Conservation (phyloP, 2,329 filamentous ascomycete genomes). For the Metarhizium anisopliae region DNA sequence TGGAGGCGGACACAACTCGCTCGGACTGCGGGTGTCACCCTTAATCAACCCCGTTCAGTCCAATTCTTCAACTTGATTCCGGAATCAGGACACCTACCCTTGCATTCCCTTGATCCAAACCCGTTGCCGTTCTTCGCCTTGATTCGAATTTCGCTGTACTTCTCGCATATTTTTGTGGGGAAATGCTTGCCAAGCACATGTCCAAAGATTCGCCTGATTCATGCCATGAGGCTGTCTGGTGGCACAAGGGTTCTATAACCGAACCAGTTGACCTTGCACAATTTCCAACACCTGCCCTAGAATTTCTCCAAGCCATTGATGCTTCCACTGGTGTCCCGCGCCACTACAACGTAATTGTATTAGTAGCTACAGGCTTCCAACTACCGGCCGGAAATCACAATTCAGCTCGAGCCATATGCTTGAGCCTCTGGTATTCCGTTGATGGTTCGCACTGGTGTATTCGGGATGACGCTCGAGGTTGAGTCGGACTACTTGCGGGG, state of each 20-base stretch:
- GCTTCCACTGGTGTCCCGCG: neutral
- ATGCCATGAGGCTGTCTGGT: neutral
- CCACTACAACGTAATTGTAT: neutral
- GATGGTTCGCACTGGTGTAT: neutral
- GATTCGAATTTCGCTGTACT: too few species aligned
- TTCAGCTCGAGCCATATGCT: neutral
- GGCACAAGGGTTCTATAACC: neutral
- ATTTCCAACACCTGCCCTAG: neutral
- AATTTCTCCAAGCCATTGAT: too few species aligned
- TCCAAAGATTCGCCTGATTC: too few species aligned
- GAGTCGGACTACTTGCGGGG: neutral
- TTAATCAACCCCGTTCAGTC: too few species aligned
- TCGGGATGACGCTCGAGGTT: neutral
- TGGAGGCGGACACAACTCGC: too few species aligned
- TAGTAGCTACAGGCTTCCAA: neutral
- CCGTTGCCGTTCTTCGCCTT: too few species aligned
- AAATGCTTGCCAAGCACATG: too few species aligned
- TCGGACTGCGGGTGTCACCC: too few species aligned
- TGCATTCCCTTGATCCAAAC: too few species aligned
- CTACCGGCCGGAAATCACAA: neutral
- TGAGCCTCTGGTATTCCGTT: neutral
- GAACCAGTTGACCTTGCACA: neutral
- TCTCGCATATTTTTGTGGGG: too few species aligned
- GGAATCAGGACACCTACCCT: too few species aligned
- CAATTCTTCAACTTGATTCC: too few species aligned